Conservation (phyloP, 2,329 filamentous ascomycete species). For the Trichoderma sp. region DNA sequence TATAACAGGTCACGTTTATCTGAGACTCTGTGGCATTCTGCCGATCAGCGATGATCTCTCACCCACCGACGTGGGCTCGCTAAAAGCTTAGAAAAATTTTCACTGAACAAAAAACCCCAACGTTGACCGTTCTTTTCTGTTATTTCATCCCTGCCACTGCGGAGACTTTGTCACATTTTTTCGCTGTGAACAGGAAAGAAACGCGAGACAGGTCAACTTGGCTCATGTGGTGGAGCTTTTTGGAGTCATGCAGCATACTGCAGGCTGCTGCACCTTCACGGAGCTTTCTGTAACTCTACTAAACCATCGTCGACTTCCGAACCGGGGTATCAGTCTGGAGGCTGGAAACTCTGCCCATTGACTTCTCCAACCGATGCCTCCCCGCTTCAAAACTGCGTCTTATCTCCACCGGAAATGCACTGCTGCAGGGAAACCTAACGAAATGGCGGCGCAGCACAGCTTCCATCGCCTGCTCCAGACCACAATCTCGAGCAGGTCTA, state of each 20-base stretch:
- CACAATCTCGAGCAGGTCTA: not conserved
- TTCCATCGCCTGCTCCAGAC: not conserved
- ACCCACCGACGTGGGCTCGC: conserved; percentile 19
- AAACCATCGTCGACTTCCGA: conserved; percentile 23
- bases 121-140: conserved; percentile 4
- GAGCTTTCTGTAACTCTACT: not conserved
- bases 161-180: not conserved
- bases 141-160: not conserved
- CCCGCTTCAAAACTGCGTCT: not conserved
- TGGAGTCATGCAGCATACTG: conserved; percentile 10
- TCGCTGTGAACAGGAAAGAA: not conserved
- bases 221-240: conserved; percentile 7
- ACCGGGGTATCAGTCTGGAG: conserved; percentile 1
- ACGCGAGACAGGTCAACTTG: not conserved
- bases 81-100: conserved; percentile 4
- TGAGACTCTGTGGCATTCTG: conserved; percentile 5
- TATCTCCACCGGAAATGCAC: not conserved
- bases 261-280: conserved; percentile 2
- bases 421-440: conserved; percentile 8
- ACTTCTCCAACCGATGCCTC: not conserved
- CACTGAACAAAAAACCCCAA: not conserved
- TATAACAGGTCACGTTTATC: conserved; percentile 13
- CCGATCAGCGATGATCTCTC: conserved; percentile 22
- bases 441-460: not conserved
- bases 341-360: conserved; percentile 8